Conservation (phyloP, 1,284 basidiomycete genomes). For the Sparassis latifolia region DNA sequence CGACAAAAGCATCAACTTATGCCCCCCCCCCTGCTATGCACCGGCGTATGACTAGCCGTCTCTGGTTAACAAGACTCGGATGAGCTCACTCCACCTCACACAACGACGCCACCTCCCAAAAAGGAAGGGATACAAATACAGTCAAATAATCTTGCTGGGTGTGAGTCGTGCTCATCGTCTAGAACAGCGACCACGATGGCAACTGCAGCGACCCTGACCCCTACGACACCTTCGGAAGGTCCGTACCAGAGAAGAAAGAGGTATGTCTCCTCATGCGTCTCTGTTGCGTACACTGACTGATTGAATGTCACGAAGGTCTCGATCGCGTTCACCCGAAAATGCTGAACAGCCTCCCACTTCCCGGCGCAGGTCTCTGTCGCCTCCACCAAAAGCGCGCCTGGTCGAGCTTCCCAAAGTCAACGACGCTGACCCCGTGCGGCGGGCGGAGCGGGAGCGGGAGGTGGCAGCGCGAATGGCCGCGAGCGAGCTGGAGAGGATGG, state of each 20-base stretch:
- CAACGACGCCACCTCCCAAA: background rate
- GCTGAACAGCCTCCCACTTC: constrained; percentile 49
- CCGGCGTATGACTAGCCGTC: no score
- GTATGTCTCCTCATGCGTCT: constrained; percentile 24
- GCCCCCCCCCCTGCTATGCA: no score
- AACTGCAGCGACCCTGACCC: constrained; percentile 34
- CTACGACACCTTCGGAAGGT: constrained; percentile 28
- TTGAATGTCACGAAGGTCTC: constrained; percentile 37
- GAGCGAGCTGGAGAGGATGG: constrained; percentile 59
- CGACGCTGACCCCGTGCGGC: constrained; percentile 75
- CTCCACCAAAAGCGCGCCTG: constrained; percentile 27
- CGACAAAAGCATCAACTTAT: no score
- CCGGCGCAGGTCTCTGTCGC: constrained; percentile 60
- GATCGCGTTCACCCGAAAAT: constrained; percentile 44
- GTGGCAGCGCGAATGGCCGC: constrained; percentile 68
- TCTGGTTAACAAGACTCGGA: no score
- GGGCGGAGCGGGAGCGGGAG: constrained; percentile 73
- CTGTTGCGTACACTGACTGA: background rate
- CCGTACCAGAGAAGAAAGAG: constrained; percentile 50
- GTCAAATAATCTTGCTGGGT: background rate
- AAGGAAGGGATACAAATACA: constrained; percentile 1
- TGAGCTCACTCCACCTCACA: background rate
- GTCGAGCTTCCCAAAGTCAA: constrained; percentile 52
- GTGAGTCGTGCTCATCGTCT: constrained; percentile 7
- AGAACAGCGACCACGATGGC: constrained; percentile 36